Evolutionary conservation across 2,329 filamentous ascomycete species (phyloP), one percentile per base, ranked within the genome.

Genomic region (Plenodomus tracheiphilus): DNA sequence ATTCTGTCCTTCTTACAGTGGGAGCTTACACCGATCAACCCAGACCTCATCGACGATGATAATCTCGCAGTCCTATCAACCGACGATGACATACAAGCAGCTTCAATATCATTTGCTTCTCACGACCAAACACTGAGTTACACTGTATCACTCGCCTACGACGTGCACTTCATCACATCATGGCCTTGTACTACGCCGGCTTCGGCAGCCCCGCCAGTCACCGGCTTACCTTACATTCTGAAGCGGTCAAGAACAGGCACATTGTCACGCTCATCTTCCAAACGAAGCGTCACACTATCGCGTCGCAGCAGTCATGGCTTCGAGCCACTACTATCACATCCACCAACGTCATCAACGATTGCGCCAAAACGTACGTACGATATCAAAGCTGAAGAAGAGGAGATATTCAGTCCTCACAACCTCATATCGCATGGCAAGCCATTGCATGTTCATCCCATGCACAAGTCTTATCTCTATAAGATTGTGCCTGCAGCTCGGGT

Each of bases 141-240:
- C 39, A 62, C 54, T 2, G 46, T 73, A n/a, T 58, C 75, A 1
- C 65, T 84, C 20, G 70, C 66, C 15, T 74, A 81, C 61, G 79
- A 82, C 49, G 74, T 81, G 13, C 74, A 79, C 21, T 84, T 83
- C 58, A 68, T 85, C 37, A 75, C 79, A 0, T 79, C 80, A 1
- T 79, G 79, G 59, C 79, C 78, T 16, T 85, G 81, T 60, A 75
- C 71, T 6, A 71, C 76, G 10, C 78, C 79, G 13, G 50, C 61
- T 11, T 51, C 60, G 11, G 56, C 60, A 6, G 52, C 59, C 19
- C 21, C 52, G n/a, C 56, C 53, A 3, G 22, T 22, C 21, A 43
- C 46, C 17, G 60, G 53, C 40, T 48, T 58, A 10, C 64, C 62
- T 9, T 58, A 59, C 18, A 51, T 66, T 13, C 44, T 64, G 2